phyloP scores from a whole-genome alignment of 345 rosid genomes.

The Noccaea bulbosa region DNA sequence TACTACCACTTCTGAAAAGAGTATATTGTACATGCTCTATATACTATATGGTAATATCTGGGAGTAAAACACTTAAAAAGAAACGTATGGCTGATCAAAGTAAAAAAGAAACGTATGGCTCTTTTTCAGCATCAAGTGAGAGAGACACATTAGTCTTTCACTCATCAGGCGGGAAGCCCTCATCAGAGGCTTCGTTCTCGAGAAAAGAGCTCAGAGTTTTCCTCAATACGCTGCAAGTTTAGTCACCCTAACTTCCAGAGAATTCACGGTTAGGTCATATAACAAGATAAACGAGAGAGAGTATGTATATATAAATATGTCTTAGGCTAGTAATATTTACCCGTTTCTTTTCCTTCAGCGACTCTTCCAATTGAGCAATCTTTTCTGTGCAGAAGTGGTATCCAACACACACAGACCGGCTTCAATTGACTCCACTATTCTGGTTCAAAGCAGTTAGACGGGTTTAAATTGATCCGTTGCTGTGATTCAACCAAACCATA shows the following conservation, averaged over 20 bases:
- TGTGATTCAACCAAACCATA: neutral
- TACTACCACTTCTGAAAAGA: neutral
- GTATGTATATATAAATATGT: neutral
- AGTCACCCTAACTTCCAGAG: constrained; percentile 56
- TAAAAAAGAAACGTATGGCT: too few relatives aligned
- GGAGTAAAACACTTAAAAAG: neutral
- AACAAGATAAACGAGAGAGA: neutral
- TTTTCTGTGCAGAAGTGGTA: too few relatives aligned
- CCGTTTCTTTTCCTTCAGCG: constrained; percentile 70
- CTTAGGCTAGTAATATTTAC: constrained; percentile 38
- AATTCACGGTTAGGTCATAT: neutral
- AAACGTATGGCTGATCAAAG: constrained; percentile 1
- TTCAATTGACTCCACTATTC: neutral
- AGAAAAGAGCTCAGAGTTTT: constrained; percentile 74
- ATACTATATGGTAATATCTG: neutral
- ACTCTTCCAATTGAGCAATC: too few relatives aligned
- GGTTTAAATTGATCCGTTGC: neutral
- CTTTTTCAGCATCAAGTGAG: neutral
- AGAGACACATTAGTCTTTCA: constrained; percentile 39
- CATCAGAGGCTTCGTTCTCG: constrained; percentile 65
- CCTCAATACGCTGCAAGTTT: constrained; percentile 74
- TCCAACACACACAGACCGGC: neutral
- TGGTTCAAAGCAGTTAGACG: constrained; percentile 11
- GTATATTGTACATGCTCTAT: neutral
- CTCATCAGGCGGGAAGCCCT: constrained; percentile 68